Conservation (phyloP, 768 basidiomycete genomes). For the Rhodotorula kratochvilovae region DNA sequence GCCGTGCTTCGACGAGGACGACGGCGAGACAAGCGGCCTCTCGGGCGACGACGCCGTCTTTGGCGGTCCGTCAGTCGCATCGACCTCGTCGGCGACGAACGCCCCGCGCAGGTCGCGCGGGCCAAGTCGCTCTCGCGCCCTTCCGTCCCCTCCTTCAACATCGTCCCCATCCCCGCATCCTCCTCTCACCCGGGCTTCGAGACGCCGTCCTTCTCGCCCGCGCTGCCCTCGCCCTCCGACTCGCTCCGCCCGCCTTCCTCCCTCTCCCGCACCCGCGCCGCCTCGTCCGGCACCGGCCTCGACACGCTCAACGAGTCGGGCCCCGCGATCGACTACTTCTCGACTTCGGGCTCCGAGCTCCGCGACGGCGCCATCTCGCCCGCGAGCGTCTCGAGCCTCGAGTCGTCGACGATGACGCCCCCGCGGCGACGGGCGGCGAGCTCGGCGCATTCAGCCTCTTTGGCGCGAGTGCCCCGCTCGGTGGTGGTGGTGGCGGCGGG, state of each 20-base stretch:
- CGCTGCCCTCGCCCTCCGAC: background rate
- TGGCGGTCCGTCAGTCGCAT: conserved; percentile 16
- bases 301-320: conserved; percentile 10
- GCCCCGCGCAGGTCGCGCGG: conserved; percentile 13
- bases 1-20: conserved; percentile 1
- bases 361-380: conserved; percentile 9
- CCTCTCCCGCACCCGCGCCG: conserved; percentile 3
- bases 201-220: conserved; percentile 28
- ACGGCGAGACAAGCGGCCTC: conserved; percentile 10
- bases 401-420: conserved; percentile 9
- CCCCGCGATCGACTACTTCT: conserved; percentile 35
- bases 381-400: background rate
- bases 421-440: conserved; percentile 10
- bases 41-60: conserved; percentile 33
- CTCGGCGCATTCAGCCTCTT: conserved; percentile 13
- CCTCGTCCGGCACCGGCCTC: background rate
- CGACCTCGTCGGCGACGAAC: background rate
- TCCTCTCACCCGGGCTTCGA: conserved; percentile 34
- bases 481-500: background rate
- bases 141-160: conserved; percentile 29
- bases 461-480: no score
- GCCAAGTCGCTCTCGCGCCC: conserved; percentile 32
- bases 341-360: conserved; percentile 11
- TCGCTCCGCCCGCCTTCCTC: background rate
- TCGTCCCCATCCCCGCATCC: conserved; percentile 27